A percentile compares a stretch with the other conserved stretches of the same genome.
Evolutionary conservation across 306 rosid genomes (phyloP).

Genomic region (Casuarina glauca): DNA sequence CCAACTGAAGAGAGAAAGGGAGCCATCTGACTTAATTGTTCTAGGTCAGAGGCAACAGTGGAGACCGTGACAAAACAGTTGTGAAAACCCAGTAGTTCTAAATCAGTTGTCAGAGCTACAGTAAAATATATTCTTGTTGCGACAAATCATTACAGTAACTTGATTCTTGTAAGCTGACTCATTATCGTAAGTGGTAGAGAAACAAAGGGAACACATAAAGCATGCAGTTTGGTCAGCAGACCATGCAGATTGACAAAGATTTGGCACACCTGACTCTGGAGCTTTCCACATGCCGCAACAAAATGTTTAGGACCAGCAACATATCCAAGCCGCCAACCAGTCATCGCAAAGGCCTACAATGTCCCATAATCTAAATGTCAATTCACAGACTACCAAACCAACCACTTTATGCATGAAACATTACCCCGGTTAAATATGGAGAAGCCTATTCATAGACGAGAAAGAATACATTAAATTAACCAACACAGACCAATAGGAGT

Average conservation of each 20-base stretch:
- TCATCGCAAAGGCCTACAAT: constrained; percentile 91
- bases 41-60: background rate
- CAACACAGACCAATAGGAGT: constrained; percentile 14
- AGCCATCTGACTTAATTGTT: background rate
- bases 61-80: background rate
- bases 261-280: constrained; percentile 87
- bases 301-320: constrained; percentile 96
- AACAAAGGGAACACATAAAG: constrained; percentile 12
- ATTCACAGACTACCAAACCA: constrained; percentile 5
- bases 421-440: constrained; percentile 5
- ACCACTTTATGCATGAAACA: background rate
- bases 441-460: constrained; percentile 7
- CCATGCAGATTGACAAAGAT: constrained; percentile 13
- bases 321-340: constrained; percentile 99
- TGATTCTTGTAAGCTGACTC: constrained; percentile 3
- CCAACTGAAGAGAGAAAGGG: background rate
- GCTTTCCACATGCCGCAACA: constrained; percentile 71
- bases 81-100: background rate
- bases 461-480: constrained; percentile 1
- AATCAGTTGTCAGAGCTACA: constrained; percentile 16
- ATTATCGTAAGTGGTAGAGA: constrained; percentile 9
- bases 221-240: constrained; percentile 3
- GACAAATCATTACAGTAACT: background rate
- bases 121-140: background rate
- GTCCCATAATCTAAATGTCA: constrained; percentile 37